Evolutionary conservation across 225 moss, liverwort and hornwort genomes (phyloP), one percentile per base, ranked within the genome.

Genomic region (Neckera pumila): DNA sequence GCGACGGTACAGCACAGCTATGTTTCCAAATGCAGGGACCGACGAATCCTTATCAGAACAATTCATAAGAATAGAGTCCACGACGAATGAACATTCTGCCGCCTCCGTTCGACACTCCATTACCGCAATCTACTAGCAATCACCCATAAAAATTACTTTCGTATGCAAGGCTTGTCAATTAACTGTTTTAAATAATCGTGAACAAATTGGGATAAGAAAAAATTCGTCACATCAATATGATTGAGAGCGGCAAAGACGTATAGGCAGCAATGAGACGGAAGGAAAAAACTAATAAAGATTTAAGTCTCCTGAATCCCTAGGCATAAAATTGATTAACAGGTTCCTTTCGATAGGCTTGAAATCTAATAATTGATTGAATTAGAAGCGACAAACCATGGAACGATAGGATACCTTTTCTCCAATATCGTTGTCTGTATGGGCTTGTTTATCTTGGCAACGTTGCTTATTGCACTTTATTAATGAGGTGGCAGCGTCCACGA

Each of bases 61-160:
- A 90, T 93, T 92, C 95, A 95, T 92, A 56, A 98, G 81, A 81
- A 98, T 96, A 84, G 86, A 90, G 89, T 97, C 98, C 43, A 94
- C 95, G 87, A 98, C 96, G 45, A 95, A 93, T 23, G 94, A 92
- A 86, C 97, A 97, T 88, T 98, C 95, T 81, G 97, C 94, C 86
- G 93, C 83, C 90, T 98, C 97, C 81, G 96, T 97, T 90, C 98
- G 94, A 89, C 97, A 98, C 92, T 98, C 98, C 95, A 89, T 91
- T 72, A 98, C 93, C 88, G 91, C 89, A 90, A 98, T 95, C 97
- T 98, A 90, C 27, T 87, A 79, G 80, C 67, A 87, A 84, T 40
- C 79, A 75, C 74, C 84, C 70, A 74, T 42, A 67, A 91, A 61
- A 70, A 51, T 90, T 82, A 90, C 89, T n/a, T 82, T 76, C 75